Evolutionary conservation across 2,329 filamentous ascomycete species (phyloP).

Genomic region (Diaporthe batatas): DNA sequence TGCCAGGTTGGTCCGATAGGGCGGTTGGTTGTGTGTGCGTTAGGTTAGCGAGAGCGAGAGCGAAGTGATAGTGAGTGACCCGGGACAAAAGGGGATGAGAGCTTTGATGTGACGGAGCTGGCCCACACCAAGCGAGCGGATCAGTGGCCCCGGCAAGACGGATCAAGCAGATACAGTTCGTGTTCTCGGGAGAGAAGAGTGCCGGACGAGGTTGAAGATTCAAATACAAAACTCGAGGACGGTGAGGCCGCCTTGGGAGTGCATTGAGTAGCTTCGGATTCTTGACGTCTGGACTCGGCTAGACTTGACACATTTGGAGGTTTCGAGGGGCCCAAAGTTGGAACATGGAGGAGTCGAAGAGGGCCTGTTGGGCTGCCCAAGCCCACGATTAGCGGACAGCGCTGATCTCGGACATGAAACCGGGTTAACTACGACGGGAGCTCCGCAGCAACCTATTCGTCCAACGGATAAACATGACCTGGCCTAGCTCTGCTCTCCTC

Average conservation of each 20-base stretch:
- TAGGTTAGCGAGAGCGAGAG: constrained; percentile 40
- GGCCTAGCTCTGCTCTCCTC: constrained; percentile 20
- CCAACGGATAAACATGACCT: constrained; percentile 30
- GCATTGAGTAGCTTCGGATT: constrained; percentile 26
- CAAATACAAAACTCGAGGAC: constrained; percentile 31
- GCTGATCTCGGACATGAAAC: constrained; percentile 33
- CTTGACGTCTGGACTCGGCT: constrained; percentile 33
- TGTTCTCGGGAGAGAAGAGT: constrained; percentile 6
- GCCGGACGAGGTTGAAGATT: constrained; percentile 35
- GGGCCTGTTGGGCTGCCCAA: constrained; percentile 10
- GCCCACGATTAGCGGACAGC: constrained; percentile 18
- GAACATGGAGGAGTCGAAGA: constrained; percentile 17
- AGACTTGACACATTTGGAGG: constrained; percentile 35
- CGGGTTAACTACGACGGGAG: constrained; percentile 21
- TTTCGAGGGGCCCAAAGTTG: constrained; percentile 28
- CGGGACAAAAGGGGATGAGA: not conserved
- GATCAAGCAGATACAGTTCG: constrained; percentile 24
- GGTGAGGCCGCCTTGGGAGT: constrained; percentile 20
- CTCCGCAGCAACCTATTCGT: constrained; percentile 26
- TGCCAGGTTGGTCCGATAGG: constrained; percentile 13
- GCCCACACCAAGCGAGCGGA: constrained; percentile 21
- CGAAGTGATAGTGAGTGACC: constrained; percentile 15
- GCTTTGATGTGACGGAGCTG: constrained; percentile 12
- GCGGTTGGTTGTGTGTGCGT: constrained; percentile 5
- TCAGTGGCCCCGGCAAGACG: constrained; percentile 19